Evolutionary conservation across 371 early-diverging fungal genomes (phyloP), one percentile per base, ranked within the genome.

Genomic region (Mucor piriformis): DNA sequence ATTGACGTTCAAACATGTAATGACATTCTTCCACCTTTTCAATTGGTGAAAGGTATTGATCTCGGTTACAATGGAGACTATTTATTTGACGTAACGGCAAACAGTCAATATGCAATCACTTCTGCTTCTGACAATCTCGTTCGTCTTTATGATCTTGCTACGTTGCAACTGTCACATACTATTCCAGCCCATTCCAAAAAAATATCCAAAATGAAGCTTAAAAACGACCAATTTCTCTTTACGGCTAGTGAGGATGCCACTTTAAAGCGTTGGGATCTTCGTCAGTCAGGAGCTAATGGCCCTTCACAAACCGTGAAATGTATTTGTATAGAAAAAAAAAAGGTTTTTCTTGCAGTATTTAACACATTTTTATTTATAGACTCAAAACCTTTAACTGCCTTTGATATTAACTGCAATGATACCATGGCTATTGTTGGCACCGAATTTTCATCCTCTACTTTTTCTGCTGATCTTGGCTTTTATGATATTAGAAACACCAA

Each of bases 371-470:
- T 37, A 8, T 24, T 37, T 12, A 29, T 60, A 85, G 83, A 78
- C 33, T 74, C 70, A 18, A 64, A 73, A 23, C 80, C 88, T 3
- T 62, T 91, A 16, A 78, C 88, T 25, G 84, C 89, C 2, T 85
- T 92, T 61, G 90, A 90, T 57, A 51, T 88, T 37, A 92, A 91
- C 58, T 73, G 72, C 20, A 69, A 83, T 13, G 86, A 86, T 33
- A 76, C 82, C 0, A 58, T 91, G 50, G 69, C 91, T n/a, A 89
- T 90, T 15, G 86, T 83, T 35, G 91, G 92, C 18, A 87, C 92
- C 4, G 89, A 91, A 47, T 79, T 89, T 13, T 69, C 75, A 8
- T 52, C 43, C 6, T 78, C 74, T 10, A 49, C 35, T 12, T 80
- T 81, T 16, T 84, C 84, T 33, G 89, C 92, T 21, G 85, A 82